Conservation (phyloP, 495 filamentous ascomycete genomes). For the Penicillium goetzii region DNA sequence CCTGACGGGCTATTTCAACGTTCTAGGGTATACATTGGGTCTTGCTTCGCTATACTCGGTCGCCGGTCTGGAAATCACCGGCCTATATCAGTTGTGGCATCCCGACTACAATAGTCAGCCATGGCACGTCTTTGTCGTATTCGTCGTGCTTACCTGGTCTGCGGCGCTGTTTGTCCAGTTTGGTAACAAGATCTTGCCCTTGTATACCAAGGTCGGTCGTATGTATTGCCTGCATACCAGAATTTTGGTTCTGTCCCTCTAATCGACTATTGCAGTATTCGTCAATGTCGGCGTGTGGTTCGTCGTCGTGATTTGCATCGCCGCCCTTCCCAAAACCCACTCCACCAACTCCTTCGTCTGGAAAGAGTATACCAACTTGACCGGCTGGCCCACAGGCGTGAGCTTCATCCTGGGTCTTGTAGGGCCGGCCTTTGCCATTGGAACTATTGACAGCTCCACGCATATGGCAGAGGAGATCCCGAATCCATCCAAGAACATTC, state of each 20-base stretch:
- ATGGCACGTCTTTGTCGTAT: slow-evolving; percentile 17
- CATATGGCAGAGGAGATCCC: slow-evolving; percentile 66
- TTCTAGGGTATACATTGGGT: slow-evolving; percentile 15
- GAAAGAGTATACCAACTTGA: slow-evolving; percentile 46
- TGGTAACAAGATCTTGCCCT: slow-evolving; percentile 15
- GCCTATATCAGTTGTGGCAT: slow-evolving; percentile 17
- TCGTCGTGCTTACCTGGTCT: slow-evolving; percentile 18
- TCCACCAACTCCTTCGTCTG: slow-evolving; percentile 17
- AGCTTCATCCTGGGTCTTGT: slow-evolving; percentile 66
- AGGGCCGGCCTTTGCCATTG: slow-evolving; percentile 66
- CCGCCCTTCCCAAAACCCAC: slow-evolving; percentile 12
- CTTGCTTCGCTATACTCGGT: slow-evolving; percentile 16
- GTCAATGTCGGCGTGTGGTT: slow-evolving; percentile 18
- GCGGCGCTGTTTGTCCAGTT: slow-evolving; percentile 16
- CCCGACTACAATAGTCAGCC: slow-evolving; percentile 9
- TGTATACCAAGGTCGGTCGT: slow-evolving; percentile 17
- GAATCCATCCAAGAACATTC: slow-evolving; percentile 63
- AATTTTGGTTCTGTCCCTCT: background rate
- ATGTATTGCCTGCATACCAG: background rate
- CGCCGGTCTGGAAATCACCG: slow-evolving; percentile 16
- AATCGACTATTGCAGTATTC: slow-evolving; percentile 5
- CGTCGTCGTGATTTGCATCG: slow-evolving; percentile 11
- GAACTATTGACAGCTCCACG: slow-evolving; percentile 53
- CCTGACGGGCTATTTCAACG: slow-evolving; percentile 17
- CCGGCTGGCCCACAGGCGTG: slow-evolving; percentile 61